Conservation (phyloP, 2,329 filamentous ascomycete species). For the Cercospora sojina region DNA sequence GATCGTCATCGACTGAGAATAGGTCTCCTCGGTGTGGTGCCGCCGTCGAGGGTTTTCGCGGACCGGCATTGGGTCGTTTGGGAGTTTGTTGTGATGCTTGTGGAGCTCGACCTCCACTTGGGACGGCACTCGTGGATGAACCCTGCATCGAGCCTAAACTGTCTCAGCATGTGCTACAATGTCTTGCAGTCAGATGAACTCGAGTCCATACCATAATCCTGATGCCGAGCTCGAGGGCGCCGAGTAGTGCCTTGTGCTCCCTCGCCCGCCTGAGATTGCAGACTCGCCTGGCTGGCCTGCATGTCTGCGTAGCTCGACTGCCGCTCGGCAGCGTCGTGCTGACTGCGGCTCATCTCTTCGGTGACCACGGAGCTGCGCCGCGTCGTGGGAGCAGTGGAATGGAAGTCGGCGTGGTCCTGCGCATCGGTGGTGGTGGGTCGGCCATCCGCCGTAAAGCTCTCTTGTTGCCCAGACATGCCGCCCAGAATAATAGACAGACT, state of each 20-base stretch:
- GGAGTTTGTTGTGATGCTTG: constrained; percentile 39
- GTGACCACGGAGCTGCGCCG: constrained; percentile 29
- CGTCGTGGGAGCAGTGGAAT: constrained; percentile 24
- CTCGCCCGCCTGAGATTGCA: constrained; percentile 22
- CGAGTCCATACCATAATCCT: constrained; percentile 32
- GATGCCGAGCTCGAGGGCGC: constrained; percentile 27
- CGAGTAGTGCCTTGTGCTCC: constrained; percentile 19
- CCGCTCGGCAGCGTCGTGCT: constrained; percentile 15
- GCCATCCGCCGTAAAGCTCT: constrained; percentile 6
- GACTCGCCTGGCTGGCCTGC: constrained; percentile 32
- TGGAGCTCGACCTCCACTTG: constrained; percentile 21
- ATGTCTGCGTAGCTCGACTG: constrained; percentile 27
- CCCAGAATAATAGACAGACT: constrained; percentile 3
- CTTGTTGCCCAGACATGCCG: constrained; percentile 1
- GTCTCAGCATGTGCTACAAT: constrained; percentile 12
- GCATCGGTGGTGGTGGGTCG: constrained; percentile 16
- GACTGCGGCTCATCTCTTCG: constrained; percentile 24
- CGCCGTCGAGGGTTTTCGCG: constrained; percentile 71
- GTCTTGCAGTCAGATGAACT: neutral
- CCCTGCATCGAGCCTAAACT: constrained; percentile 29
- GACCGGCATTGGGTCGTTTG: constrained; percentile 70
- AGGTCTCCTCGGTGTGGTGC: constrained; percentile 78
- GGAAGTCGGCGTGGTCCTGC: constrained; percentile 23
- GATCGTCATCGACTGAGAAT: constrained; percentile 89
- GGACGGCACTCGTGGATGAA: constrained; percentile 20